Percentiles rank a stretch among this genome's conserved stretches.
phyloP scores from a whole-genome alignment of 768 basidiomycete species.

The Calocera viscosa region DNA sequence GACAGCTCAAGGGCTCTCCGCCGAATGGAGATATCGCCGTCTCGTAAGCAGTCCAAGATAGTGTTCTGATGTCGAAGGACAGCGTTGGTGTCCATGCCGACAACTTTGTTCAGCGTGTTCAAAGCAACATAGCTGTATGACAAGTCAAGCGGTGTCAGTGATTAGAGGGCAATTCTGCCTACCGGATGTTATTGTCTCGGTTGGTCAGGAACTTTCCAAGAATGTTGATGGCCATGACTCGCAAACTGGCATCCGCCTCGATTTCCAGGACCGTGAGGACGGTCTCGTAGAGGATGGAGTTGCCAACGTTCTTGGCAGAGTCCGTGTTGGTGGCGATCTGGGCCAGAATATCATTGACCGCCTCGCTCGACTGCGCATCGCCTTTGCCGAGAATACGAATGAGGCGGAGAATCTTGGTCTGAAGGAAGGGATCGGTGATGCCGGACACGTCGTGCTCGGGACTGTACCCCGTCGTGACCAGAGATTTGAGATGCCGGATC shows the following conservation, averaged over 20 bases:
- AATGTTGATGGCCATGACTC: conserved; percentile 99
- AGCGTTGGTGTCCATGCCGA: conserved; percentile 93
- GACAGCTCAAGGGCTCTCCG: conserved; percentile 92
- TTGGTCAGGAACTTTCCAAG: conserved; percentile 96
- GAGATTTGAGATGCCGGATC: conserved; percentile 85
- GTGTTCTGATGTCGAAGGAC: conserved; percentile 97
- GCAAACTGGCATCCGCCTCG: conserved; percentile 86
- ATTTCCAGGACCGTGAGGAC: conserved; percentile 93
- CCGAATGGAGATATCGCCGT: conserved; percentile 96
- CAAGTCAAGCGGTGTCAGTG: background rate
- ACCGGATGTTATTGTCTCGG: conserved; percentile 98
- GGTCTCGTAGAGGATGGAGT: conserved; percentile 94
- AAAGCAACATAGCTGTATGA: conserved; percentile 78
- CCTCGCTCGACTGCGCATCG: conserved; percentile 76
- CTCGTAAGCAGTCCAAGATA: conserved; percentile 97
- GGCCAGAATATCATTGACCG: conserved; percentile 96
- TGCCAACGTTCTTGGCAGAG: conserved; percentile 93
- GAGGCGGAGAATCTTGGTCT: conserved; percentile 83
- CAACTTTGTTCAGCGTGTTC: conserved; percentile 96
- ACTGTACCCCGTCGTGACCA: conserved; percentile 92
- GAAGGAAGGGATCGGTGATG: conserved; percentile 91
- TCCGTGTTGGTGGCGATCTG: conserved; percentile 99
- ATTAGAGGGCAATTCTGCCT: conserved; percentile 19
- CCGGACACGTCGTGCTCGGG: conserved; percentile 99
- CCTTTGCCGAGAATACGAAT: conserved; percentile 78